Conservation (phyloP, 306 rosid genomes). For the Aeschynomene evenia region DNA sequence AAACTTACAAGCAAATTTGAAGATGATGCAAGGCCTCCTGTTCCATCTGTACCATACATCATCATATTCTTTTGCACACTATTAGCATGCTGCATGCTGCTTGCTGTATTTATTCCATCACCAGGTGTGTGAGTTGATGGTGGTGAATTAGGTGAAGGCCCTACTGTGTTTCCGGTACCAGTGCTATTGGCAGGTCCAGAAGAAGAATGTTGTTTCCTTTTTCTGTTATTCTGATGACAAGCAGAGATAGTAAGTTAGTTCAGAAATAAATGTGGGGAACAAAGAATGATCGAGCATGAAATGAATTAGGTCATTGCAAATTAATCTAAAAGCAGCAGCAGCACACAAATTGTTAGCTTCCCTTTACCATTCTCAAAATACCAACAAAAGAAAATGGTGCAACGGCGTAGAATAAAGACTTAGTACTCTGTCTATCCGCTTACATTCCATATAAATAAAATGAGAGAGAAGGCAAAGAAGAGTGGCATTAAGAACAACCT, state of each 20-base stretch:
- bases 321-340: neutral
- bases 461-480: neutral
- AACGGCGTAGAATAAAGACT: neutral
- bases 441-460: neutral
- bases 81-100: slow-evolving; percentile 66
- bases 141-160: slow-evolving; percentile 83
- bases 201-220: slow-evolving; percentile 79
- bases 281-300: neutral
- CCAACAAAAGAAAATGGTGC: neutral
- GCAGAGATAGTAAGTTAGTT: slow-evolving; percentile 6
- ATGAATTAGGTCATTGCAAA: slow-evolving; percentile 1
- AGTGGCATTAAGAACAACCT: slow-evolving; percentile 53
- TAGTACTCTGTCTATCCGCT: slow-evolving; percentile 3
- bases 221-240: slow-evolving; percentile 48
- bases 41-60: slow-evolving; percentile 69
- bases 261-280: neutral
- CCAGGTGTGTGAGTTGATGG: slow-evolving; percentile 92
- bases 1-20: slow-evolving; percentile 66
- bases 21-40: slow-evolving; percentile 81
- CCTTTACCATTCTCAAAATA: slow-evolving; percentile 7
- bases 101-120: slow-evolving; percentile 64
- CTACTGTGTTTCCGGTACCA: slow-evolving; percentile 88
- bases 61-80: slow-evolving; percentile 61
- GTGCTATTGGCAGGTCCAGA: slow-evolving; percentile 95
- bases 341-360: neutral